Evolutionary conservation across 257 asterid species (phyloP).

Genomic region (Agastache rugosa): DNA sequence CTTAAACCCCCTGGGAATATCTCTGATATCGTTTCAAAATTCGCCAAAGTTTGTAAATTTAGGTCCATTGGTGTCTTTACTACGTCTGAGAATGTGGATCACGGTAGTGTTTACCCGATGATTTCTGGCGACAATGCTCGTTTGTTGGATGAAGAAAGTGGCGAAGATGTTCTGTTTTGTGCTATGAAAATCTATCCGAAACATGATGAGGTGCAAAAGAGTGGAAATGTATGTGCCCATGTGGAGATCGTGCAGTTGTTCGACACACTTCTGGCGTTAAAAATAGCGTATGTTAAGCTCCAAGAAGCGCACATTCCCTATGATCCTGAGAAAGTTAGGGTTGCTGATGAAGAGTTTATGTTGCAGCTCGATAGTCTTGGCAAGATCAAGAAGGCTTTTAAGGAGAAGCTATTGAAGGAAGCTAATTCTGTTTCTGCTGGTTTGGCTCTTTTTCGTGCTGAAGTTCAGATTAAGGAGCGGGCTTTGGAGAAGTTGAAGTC

Average conservation of each 20-base stretch:
- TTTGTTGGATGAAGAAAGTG: conserved; percentile 44
- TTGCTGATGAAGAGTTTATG: conserved; percentile 66
- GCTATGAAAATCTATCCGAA: conserved; percentile 33
- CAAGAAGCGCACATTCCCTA: conserved; percentile 83
- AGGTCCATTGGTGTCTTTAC: conserved; percentile 80
- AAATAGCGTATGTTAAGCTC: conserved; percentile 72
- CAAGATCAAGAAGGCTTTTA: conserved; percentile 55
- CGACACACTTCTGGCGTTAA: conserved; percentile 60
- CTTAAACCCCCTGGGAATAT: conserved; percentile 56
- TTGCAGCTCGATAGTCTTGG: conserved; percentile 54
- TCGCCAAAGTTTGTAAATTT: conserved; percentile 56
- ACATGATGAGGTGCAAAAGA: conserved; percentile 33
- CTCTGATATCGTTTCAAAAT: conserved; percentile 54
- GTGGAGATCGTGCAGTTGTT: conserved; percentile 59
- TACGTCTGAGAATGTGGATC: conserved; percentile 43
- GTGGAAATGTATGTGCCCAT: conserved; percentile 40
- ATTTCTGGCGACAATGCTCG: conserved; percentile 30
- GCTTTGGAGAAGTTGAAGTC: conserved; percentile 60
- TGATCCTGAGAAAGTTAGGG: conserved; percentile 59
- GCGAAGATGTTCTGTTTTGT: conserved; percentile 41
- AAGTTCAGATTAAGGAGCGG: conserved; percentile 61
- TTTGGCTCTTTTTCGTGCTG: conserved; percentile 55
- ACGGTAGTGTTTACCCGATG: conserved; percentile 30
- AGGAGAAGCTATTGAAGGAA: conserved; percentile 60
- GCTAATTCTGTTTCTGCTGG: conserved; percentile 47